Base-by-base conservation (phyloP, 345 rosid genomes). In the Eucalyptus lansdowneana region DNA sequence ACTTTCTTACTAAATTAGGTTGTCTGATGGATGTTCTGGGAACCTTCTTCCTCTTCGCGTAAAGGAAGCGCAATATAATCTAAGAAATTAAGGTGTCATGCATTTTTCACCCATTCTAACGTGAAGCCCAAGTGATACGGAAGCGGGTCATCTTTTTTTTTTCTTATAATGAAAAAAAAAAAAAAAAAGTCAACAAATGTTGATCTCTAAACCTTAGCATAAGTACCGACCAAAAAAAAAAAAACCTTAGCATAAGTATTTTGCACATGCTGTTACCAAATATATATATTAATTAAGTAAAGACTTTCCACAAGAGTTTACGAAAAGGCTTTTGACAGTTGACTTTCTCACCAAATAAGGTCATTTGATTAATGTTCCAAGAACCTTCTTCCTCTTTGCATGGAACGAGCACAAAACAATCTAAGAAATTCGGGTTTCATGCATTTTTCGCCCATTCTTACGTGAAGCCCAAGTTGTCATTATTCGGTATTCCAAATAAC, bases 111-210 rank as follows among this genome's bases (percentile, higher is more conserved):
- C 37, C 31, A 62, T 12, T 62, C 72, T 7, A 0, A 29, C 58
- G 72, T 62, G 34, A 62, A 62, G 72, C 72, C 37, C 72, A 13
- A 29, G 3, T 62, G 72, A 62, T 2, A 62, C 72, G 72, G 15
- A 62, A 62, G 34, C 5, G 17, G 72, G 65, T 25, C 65, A 0
- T 58, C n/a, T 25, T 58, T 58, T 58, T 25, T 58, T 58, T 58
- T 25, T 58, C n/a, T 1, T 58, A 0, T 27, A 56, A 56, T 22
- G 29, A 0, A 4, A 9, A 8, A 22, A 24, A 21, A 0, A 4
- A 9, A 8, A 22, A 24, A 21, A 3, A 11, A 0, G 47, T 0
- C 12, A 2, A 58, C 14, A 5, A 0, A 25, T 25, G 29, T 25
- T 58, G 65, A 60, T 60, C 31, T 27, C 15, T 60, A 34, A 34